Evolutionary conservation across 2,329 filamentous ascomycete species (phyloP).

Genomic region (Fusarium keratoplasticum): DNA sequence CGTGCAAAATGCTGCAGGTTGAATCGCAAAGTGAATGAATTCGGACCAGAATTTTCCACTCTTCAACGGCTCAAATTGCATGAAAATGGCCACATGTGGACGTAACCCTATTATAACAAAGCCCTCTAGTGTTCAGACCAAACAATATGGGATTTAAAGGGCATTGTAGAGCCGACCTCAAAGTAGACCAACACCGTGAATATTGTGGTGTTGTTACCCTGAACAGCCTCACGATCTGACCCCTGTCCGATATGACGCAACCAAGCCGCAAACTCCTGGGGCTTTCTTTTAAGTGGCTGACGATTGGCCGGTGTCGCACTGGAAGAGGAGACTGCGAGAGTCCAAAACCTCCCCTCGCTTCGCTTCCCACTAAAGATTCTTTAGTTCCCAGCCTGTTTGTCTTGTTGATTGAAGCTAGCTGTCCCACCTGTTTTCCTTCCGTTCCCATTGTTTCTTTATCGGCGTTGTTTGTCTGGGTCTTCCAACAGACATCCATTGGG

Average conservation of each 20-base stretch:
- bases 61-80: neutral
- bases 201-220: slow-evolving; percentile 12
- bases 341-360: slow-evolving; percentile 9
- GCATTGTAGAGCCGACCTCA: neutral
- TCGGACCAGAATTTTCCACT: neutral
- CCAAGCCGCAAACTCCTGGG: slow-evolving; percentile 9
- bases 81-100: neutral
- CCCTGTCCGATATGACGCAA: slow-evolving; percentile 24
- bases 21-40: neutral
- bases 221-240: slow-evolving; percentile 2
- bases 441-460: slow-evolving; percentile 19
- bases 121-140: no score
- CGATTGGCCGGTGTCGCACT: slow-evolving; percentile 19
- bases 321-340: slow-evolving; percentile 5
- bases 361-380: slow-evolving; percentile 11
- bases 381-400: slow-evolving; percentile 5
- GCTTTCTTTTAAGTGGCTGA: slow-evolving; percentile 16
- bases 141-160: neutral
- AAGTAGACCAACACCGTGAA: neutral
- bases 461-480: slow-evolving; percentile 11
- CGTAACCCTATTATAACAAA: neutral
- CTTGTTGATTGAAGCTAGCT: neutral
- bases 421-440: neutral
- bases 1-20: neutral
- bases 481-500: neutral